Percentiles rank a stretch among this genome's conserved stretches.
Conservation (phyloP, 2,329 filamentous ascomycete species). For the Thelonectria discophora region DNA sequence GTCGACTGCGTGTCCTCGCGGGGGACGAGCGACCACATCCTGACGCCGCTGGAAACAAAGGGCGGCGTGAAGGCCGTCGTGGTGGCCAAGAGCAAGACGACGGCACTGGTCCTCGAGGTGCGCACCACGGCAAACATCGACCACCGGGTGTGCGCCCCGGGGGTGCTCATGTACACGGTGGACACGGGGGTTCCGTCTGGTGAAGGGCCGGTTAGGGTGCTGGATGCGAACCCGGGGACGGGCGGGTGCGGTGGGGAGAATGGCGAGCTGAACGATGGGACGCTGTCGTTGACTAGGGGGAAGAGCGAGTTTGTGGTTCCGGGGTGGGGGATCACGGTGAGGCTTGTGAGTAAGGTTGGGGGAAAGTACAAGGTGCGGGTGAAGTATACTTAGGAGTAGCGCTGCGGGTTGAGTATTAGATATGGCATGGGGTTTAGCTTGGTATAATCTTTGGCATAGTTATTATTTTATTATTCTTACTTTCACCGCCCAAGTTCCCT, state of each 20-base stretch:
- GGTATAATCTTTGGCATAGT: no score
- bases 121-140: slow-evolving; percentile 42
- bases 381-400: not conserved
- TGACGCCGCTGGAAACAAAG: slow-evolving; percentile 22
- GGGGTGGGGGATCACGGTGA: slow-evolving; percentile 30
- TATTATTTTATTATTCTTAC: no score
- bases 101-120: slow-evolving; percentile 46
- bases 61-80: slow-evolving; percentile 29
- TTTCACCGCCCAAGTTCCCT: no score
- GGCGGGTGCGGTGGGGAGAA: slow-evolving; percentile 40
- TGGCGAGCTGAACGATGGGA: slow-evolving; percentile 45
- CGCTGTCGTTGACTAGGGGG: slow-evolving; percentile 32
- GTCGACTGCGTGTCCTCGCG: slow-evolving; percentile 44
- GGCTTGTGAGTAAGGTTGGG: slow-evolving; percentile 14
- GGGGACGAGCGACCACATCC: slow-evolving; percentile 41
- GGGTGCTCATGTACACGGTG: slow-evolving; percentile 49
- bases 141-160: slow-evolving; percentile 41
- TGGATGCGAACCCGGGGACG: slow-evolving; percentile 45
- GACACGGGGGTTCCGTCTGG: slow-evolving; percentile 43
- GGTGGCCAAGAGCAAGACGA: slow-evolving; percentile 20
- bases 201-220: slow-evolving; percentile 44
- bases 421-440: no score
- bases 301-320: slow-evolving; percentile 15
- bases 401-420: no score
- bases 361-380: slow-evolving; percentile 21